Conservation (phyloP, 208 protist genomes). For the Crithidia acanthocephali region DNA sequence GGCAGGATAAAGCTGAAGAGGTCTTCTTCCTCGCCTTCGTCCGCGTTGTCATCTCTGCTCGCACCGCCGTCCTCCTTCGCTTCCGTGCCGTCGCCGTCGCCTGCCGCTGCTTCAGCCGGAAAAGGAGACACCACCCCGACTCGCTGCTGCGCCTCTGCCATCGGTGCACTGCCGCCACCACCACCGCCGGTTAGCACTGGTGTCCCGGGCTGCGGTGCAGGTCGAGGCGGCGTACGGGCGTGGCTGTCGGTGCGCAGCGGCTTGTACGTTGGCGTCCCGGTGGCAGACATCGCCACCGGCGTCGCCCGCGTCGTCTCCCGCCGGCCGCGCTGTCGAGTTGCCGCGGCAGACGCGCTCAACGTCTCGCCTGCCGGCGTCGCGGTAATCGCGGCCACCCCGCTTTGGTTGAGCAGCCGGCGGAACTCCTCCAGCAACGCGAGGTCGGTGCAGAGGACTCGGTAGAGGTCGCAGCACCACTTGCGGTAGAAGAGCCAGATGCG, state of each 20-base stretch:
- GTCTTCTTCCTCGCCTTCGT: conserved; percentile 15
- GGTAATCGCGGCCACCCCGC: conserved; percentile 20
- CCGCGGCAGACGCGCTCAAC: no score
- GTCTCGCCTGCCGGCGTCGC: background rate
- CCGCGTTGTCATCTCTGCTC: background rate
- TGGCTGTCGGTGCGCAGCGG: background rate
- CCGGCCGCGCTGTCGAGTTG: background rate
- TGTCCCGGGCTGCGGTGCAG: conserved; percentile 1
- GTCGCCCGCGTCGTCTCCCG: background rate
- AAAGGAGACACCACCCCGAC: background rate
- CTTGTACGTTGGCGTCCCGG: conserved; percentile 4
- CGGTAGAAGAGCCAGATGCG: conserved; percentile 76
- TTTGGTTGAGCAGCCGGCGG: conserved; percentile 42
- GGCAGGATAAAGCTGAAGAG: conserved; percentile 34
- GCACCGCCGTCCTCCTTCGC: background rate
- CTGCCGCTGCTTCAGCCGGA: background rate
- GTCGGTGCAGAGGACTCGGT: conserved; percentile 64
- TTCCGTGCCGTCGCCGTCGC: background rate
- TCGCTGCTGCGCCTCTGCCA: background rate
- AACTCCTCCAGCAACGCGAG: conserved; percentile 71
- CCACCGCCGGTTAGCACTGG: background rate
- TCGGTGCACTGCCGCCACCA: background rate
- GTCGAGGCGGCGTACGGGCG: conserved; percentile 3
- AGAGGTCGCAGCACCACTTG: conserved; percentile 86
- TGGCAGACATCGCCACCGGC: conserved; percentile 5